Base-by-base conservation (phyloP, 2,329 filamentous ascomycete genomes). In the Xylariaceae sp. region DNA sequence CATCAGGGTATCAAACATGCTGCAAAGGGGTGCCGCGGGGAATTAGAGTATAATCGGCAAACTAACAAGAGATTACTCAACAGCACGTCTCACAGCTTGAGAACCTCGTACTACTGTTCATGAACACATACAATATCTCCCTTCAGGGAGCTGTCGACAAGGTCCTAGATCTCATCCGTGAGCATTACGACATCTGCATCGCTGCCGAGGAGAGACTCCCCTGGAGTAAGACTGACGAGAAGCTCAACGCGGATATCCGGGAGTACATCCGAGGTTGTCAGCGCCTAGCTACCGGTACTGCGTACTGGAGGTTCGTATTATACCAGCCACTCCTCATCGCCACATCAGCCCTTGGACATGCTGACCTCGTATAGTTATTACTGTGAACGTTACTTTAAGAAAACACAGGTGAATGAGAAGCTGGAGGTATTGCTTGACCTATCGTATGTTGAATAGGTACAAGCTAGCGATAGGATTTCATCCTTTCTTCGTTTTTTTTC, bases 21-120 rank as follows among this genome's bases (percentile, higher is more conserved):
- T n/a, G n/a, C n/a, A n/a, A n/a, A n/a, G n/a, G n/a, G n/a, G n/a
- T n/a, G 37, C 17, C 37, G 37, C 14, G 17, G 7, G 36, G 20
- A 16, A n/a, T n/a, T n/a, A n/a, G n/a, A n/a, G n/a, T n/a, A n/a
- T n/a, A n/a, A n/a, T n/a, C n/a, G n/a, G n/a, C n/a, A n/a, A n/a
- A n/a, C n/a, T n/a, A n/a, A n/a, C n/a, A n/a, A n/a, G n/a, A n/a
- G n/a, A n/a, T n/a, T n/a, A n/a, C n/a, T n/a, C n/a, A n/a, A 36
- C 32, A 63, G 60, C 58, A 56, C 4, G 59, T 51, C 5, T 55
- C 49, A 5, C 59, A 61, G 43, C 53, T 63, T 7, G 60, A 63
- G 29, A 63, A 63, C 29, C 36, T 62, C 2, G 52, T 55, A 7
- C 44, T 59, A 5, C 55, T 63, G 7, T 58, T 62, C 37, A 57